Percentiles rank a stretch among this genome's conserved stretches.
Evolutionary conservation across 2,329 filamentous ascomycete genomes (phyloP).

Genomic region (Hirsutella rhossiliensis): DNA sequence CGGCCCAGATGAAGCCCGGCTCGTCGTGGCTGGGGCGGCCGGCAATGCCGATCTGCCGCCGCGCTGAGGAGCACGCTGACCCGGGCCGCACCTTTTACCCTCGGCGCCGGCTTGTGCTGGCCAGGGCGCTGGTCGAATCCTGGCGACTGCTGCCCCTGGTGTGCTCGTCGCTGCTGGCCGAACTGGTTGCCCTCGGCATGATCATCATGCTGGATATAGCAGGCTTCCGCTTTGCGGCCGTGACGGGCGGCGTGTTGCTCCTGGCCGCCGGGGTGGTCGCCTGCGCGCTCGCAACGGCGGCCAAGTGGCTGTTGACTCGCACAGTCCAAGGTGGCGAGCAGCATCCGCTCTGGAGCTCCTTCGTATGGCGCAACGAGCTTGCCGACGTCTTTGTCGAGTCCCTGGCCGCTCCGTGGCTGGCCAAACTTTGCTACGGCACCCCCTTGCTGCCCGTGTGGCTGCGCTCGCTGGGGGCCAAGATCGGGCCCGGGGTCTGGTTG

Average conservation of each 20-base stretch:
- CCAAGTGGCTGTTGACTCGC: slow-evolving; percentile 10
- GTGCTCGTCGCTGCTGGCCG: slow-evolving; percentile 2
- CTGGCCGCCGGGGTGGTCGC: not conserved
- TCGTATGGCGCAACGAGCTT: slow-evolving; percentile 26
- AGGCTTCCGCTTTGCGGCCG: slow-evolving; percentile 1
- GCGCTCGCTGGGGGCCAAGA: slow-evolving; percentile 8
- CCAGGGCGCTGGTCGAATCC: slow-evolving; percentile 6
- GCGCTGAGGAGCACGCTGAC: slow-evolving; percentile 6
- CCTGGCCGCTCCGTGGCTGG: slow-evolving; percentile 8
- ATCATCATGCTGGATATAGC: slow-evolving; percentile 5
- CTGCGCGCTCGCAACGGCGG: slow-evolving; percentile 4
- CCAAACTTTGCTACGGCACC: slow-evolving; percentile 8
- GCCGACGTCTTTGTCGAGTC: slow-evolving; percentile 47
- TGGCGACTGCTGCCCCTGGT: slow-evolving; percentile 8
- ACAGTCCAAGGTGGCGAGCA: slow-evolving; percentile 6
- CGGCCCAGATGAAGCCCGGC: slow-evolving; percentile 6
- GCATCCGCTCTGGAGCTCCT: slow-evolving; percentile 11
- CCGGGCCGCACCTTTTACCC: slow-evolving; percentile 9
- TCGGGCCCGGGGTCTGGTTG: slow-evolving; percentile 10
- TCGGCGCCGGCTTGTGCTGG: slow-evolving; percentile 2
- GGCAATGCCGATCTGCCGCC: slow-evolving; percentile 7
- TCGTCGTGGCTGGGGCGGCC: slow-evolving; percentile 11
- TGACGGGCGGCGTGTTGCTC: not conserved
- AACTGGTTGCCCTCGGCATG: slow-evolving; percentile 1
- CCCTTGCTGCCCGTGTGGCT: slow-evolving; percentile 8